Evolutionary conservation across 768 basidiomycete species (phyloP).

Genomic region (Macrolepiota dolichaula): DNA sequence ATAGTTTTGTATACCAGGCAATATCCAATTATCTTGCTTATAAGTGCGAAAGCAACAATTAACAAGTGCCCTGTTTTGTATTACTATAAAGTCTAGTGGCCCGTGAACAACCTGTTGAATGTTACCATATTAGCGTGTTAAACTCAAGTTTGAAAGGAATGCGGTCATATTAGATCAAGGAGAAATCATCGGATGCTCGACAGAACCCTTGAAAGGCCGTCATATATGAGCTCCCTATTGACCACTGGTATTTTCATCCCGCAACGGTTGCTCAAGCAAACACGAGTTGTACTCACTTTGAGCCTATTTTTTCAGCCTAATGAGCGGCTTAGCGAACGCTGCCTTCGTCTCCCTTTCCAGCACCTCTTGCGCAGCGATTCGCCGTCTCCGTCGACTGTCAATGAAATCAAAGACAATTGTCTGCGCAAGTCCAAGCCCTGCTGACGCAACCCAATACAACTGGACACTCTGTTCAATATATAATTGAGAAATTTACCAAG

Average conservation of each 20-base stretch:
- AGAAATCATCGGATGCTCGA: conserved; percentile 53
- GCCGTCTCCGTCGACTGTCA: conserved; percentile 39
- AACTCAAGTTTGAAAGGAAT: not conserved
- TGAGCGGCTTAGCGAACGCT: conserved; percentile 2
- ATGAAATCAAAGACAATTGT: conserved; percentile 72
- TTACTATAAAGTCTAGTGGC: not conserved
- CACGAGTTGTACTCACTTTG: conserved; percentile 21
- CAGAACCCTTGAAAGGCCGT: conserved; percentile 22
- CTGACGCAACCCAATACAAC: conserved; percentile 78
- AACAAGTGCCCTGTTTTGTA: not conserved
- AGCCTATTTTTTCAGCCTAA: not conserved
- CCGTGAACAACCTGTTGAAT: not conserved
- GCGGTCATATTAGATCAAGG: conserved; percentile 94
- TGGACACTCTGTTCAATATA: conserved; percentile 49
- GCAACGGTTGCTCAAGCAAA: conserved; percentile 1
- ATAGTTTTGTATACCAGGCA: conserved; percentile 13
- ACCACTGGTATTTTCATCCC: conserved; percentile 77
- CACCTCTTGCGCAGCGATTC: conserved; percentile 14
- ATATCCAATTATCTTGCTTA: conserved; percentile 5
- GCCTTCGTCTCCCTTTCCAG: conserved; percentile 2
- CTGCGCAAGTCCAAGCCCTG: conserved; percentile 68
- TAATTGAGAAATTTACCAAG: conserved; percentile 8
- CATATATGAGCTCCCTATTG: conserved; percentile 56
- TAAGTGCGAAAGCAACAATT: not conserved
- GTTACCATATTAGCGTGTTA: not conserved